Base-by-base conservation (phyloP, 2,329 filamentous ascomycete species). In the Microdochium bolleyi region DNA sequence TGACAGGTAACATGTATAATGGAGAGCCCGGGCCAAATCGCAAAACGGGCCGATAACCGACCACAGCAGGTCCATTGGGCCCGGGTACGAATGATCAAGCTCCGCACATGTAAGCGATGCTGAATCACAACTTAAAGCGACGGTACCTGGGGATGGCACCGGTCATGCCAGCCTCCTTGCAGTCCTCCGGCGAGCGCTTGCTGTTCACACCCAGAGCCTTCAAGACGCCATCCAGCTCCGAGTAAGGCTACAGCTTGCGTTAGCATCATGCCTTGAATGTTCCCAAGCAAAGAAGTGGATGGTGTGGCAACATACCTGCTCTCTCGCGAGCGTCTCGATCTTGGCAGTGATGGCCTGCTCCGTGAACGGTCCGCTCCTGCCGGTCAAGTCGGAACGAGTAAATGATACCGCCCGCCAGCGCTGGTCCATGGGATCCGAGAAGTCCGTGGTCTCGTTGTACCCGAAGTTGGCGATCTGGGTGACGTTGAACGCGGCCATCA, bases 401-500 rank as follows among this genome's bases (percentile, higher is more conserved):
- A 63, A 66, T 0, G 63, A 57, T 52, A 62, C 60, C 24, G 70
- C 67, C 3, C 67, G 56, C 65, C 69, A 73, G 19, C 60, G 60
- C 2, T 54, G 14, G 32, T 71, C 68, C 64, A 71, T 69, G 13
- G 71, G 71, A 52, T 73, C 65, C 38, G 64, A 58, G 53, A 65
- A 72, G 19, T 59, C 58, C 37, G 61, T 64, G 10, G 63, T 63
- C 51, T 70, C 66, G 4, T 67, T 62, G 57, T 74, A 74, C 2
- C 71, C 71, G 30, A 70, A 66, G 54, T 68, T 61, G 14, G 60
- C 50, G 0, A 75, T 61, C 2, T 58, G 58, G 0, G 70, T 70
- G 11, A 73, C 70, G 55, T 74, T 74, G 62, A 75, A 75, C 2
- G 71, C 70, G 0, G 67, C 73, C 72, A 75, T 73, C 72, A 75